Evolutionary conservation across 371 early-diverging fungal genomes (phyloP).

Genomic region (Nematocida sp.): DNA sequence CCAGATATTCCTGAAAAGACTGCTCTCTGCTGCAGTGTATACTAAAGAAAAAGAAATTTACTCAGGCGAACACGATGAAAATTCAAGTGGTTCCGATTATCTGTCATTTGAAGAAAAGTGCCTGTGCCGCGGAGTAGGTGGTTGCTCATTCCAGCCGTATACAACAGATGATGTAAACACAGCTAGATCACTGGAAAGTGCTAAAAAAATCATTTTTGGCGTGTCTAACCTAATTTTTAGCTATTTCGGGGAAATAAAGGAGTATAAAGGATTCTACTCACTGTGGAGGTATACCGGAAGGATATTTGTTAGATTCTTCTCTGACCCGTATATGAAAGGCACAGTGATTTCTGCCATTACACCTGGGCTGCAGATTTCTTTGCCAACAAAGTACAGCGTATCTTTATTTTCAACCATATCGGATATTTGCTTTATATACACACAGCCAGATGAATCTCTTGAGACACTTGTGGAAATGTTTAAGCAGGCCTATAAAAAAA

Average conservation of each 20-base stretch:
- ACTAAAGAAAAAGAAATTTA: slow-evolving; percentile 56
- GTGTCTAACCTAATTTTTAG: slow-evolving; percentile 26
- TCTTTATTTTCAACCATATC: slow-evolving; percentile 21
- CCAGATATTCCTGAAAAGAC: slow-evolving; percentile 20
- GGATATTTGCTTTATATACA: slow-evolving; percentile 29
- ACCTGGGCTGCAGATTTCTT: not conserved
- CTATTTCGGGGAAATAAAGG: slow-evolving; percentile 35
- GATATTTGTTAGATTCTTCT: slow-evolving; percentile 38
- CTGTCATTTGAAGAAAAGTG: not conserved
- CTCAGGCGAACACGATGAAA: slow-evolving; percentile 51
- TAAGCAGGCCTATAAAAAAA: slow-evolving; percentile 11
- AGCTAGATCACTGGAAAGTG: slow-evolving; percentile 35
- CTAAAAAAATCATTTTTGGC: slow-evolving; percentile 34
- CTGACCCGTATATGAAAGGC: slow-evolving; percentile 30
- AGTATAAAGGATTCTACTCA: slow-evolving; percentile 21
- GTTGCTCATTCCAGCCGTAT: slow-evolving; percentile 1
- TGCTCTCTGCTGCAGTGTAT: slow-evolving; percentile 51
- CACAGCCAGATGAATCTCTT: not conserved
- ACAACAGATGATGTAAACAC: not conserved
- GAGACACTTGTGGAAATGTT: slow-evolving; percentile 39
- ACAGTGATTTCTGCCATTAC: slow-evolving; percentile 4
- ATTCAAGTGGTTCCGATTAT: not conserved
- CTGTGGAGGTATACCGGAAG: slow-evolving; percentile 22
- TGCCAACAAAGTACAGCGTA: not conserved
- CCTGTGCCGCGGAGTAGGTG: slow-evolving; percentile 37